A percentile compares a stretch with the other conserved stretches of the same genome.
phyloP scores from a whole-genome alignment of 257 asterid genomes.

The Solanum piurae region DNA sequence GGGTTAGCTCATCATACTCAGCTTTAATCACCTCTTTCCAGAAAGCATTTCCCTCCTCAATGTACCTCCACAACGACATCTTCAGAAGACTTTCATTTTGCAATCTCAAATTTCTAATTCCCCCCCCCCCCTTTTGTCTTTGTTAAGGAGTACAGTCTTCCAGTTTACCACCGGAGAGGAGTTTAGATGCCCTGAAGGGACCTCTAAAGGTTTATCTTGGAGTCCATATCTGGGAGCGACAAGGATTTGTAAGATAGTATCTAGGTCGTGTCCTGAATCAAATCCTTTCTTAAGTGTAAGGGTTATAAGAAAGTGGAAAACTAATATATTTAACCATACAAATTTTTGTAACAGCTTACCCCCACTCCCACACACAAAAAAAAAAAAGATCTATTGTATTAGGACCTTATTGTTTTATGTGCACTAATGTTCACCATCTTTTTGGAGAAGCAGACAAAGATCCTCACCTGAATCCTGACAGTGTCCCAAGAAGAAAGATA shows the following conservation, averaged over 20 bases:
- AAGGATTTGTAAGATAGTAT: background rate
- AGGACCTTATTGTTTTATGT: background rate
- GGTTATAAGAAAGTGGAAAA: background rate
- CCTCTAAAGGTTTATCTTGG: background rate
- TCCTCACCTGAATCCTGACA: slow-evolving; percentile 6
- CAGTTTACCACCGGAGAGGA: background rate
- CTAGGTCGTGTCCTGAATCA: background rate
- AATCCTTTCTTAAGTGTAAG: background rate
- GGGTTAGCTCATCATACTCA: too few relatives aligned
- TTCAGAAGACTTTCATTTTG: too few relatives aligned
- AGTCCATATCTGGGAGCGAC: background rate
- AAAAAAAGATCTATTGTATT: background rate
- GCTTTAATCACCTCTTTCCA: too few relatives aligned
- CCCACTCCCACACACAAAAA: background rate
- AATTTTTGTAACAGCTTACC: background rate
- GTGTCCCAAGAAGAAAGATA: slow-evolving; percentile 26
- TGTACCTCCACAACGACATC: too few relatives aligned
- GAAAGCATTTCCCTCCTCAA: too few relatives aligned
- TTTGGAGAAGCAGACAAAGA: background rate
- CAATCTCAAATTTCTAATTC: too few relatives aligned
- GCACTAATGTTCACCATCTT: slow-evolving; percentile 3
- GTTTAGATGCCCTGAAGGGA: background rate
- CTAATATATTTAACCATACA: background rate
- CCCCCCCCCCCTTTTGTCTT: too few relatives aligned
- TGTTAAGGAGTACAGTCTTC: too few relatives aligned